Base-by-base conservation (phyloP, 352 stramenopile genomes). In the Phytopythium sindhum region DNA sequence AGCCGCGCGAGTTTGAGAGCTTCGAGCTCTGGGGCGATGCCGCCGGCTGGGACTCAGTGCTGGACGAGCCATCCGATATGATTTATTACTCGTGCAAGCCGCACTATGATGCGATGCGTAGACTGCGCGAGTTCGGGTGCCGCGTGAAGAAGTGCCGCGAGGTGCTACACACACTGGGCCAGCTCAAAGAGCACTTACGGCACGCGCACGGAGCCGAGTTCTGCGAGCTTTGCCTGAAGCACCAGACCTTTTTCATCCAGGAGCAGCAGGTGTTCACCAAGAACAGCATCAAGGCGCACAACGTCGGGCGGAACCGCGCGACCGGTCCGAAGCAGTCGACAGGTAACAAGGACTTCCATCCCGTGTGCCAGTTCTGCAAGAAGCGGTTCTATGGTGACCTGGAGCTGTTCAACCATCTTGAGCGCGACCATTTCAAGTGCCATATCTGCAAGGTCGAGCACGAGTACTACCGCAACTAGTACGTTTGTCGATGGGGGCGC, bases 391-490 rank as follows among this genome's bases (percentile, higher is more conserved):
- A 97, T 56, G 79, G 86, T 64, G 85, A 89, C 56, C 86, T 87
- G 50, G 78, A 95, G 52, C 75, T 97, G 56, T 94, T 93, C 60
- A 78, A 92, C 28, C 89, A 97, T 61, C 62, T 97, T 33, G 86
- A 93, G 67, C 89, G 89, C 50, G 86, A 97, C 59, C 89, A 97
- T 62, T 97, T 94, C 70, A 95, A 90, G 63, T 97, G 89, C 60
- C 88, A 97, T 59, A 78, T 97, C 23, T 97, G 89, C 83, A 91
- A 92, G 59, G 69, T 81, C 35, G 86, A 93, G 64, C 86, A 95
- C 68, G 80, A 93, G 37, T 95, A 97, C 70, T 97, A 91, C 67
- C 83, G 88, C 61, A 93, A 97, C 72, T 97, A 97, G 81, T 92
- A 78, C 64, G 84, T 88, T 19, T 1, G 51, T 50, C 9, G 10